Conservation (phyloP, 768 basidiomycete genomes). For the Tricholoma sp. region DNA sequence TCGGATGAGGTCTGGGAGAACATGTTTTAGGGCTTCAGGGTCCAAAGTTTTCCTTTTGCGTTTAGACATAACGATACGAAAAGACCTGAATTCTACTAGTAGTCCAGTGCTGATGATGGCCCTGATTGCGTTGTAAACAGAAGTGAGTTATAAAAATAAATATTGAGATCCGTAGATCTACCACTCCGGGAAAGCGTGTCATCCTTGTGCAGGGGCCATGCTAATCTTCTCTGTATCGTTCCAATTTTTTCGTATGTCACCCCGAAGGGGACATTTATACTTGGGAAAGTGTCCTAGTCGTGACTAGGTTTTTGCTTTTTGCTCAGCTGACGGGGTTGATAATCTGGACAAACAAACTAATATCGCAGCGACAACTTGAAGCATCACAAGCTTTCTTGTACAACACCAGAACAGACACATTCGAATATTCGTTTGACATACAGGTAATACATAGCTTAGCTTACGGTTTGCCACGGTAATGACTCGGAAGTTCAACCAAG, state of each 20-base stretch:
- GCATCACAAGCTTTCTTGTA: too few relatives aligned
- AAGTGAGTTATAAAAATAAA: conserved; percentile 20
- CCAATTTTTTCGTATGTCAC: conserved; percentile 98
- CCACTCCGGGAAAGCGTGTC: conserved; percentile 97
- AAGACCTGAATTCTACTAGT: too few relatives aligned
- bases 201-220: conserved; percentile 99
- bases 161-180: conserved; percentile 46
- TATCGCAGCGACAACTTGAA: too few relatives aligned
- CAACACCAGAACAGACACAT: too few relatives aligned
- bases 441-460: too few relatives aligned
- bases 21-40: not conserved
- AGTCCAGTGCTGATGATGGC: not conserved
- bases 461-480: too few relatives aligned
- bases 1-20: conserved; percentile 19
- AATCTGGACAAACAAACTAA: not conserved
- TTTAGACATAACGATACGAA: conserved; percentile 12
- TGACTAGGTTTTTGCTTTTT: conserved; percentile 16
- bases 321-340: conserved; percentile 15
- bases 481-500: too few relatives aligned
- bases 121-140: not conserved
- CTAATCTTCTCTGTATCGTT: conserved; percentile 99
- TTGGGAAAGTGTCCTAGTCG: not conserved
- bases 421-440: too few relatives aligned
- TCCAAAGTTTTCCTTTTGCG: conserved; percentile 15
- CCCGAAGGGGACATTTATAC: conserved; percentile 68